Percentiles rank a stretch among this genome's conserved stretches.
phyloP scores from a whole-genome alignment of 208 protist genomes.

The Trypanosoma boissoni region DNA sequence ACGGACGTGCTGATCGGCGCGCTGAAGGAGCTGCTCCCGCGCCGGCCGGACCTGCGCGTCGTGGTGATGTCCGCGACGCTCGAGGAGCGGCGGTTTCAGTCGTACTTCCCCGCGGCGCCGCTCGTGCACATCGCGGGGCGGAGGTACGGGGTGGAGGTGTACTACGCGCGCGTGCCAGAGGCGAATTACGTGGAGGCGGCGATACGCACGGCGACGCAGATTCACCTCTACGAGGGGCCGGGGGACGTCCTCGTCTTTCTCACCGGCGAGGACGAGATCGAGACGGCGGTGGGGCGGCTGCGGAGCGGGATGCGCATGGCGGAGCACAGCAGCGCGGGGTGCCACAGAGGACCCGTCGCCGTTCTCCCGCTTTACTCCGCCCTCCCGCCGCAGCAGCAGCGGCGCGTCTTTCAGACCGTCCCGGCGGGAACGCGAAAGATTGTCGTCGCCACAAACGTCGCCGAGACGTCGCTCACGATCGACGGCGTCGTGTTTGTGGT shows the following conservation, averaged over 20 bases:
- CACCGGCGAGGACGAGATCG: conserved; percentile 99
- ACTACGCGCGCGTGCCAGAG: conserved; percentile 86
- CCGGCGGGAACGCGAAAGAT: conserved; percentile 91
- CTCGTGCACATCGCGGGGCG: conserved; percentile 98
- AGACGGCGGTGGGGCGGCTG: conserved; percentile 96
- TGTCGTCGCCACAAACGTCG: conserved; percentile 99
- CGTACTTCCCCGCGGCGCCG: conserved; percentile 96
- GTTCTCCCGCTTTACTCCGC: conserved; percentile 98
- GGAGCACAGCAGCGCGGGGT: conserved; percentile 71
- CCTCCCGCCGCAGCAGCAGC: conserved; percentile 97
- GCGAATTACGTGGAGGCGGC: conserved; percentile 97
- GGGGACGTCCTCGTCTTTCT: conserved; percentile 99
- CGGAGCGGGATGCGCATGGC: conserved; percentile 77
- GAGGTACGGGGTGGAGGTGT: conserved; percentile 92
- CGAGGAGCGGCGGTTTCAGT: conserved; percentile 96
- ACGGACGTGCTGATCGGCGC: conserved; percentile 99
- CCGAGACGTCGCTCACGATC: conserved; percentile 99
- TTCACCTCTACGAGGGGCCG: conserved; percentile 95
- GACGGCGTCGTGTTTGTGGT: conserved; percentile 99
- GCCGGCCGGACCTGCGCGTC: conserved; percentile 92
- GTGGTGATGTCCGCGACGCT: conserved; percentile 98
- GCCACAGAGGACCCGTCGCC: conserved; percentile 77
- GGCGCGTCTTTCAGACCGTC: conserved; percentile 95
- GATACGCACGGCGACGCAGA: conserved; percentile 97
- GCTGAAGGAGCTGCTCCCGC: conserved; percentile 90